Base-by-base conservation (phyloP, 2,329 filamentous ascomycete genomes). In the Alternaria ethzedia region DNA sequence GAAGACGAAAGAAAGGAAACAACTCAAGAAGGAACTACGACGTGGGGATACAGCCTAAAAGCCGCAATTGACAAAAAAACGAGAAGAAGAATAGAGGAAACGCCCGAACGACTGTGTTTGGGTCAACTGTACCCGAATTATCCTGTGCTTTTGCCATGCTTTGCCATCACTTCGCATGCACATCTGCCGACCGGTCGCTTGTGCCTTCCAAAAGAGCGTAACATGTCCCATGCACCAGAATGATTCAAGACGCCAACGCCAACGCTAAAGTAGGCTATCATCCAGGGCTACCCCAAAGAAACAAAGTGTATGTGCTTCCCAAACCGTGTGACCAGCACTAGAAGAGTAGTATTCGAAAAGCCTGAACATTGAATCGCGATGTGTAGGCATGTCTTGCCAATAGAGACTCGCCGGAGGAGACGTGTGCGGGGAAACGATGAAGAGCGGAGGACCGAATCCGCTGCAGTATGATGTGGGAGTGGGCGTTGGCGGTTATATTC, bases 271-370 rank as follows among this genome's bases (percentile, higher is more conserved):
- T 15, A 30, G 55, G 61, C 61, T 57, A 54, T 58, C 56, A 26
- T 61, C 52, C 57, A 47, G 45, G 49, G 32, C 30, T 47, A 59
- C 17, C 36, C 43, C 21, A 41, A 51, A 30, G 45, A 54, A 65
- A 57, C 23, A 56, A 67, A 51, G 50, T 58, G 36, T 63, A 51
- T 64, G 59, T 61, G 59, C 45, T 62, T 51, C 23, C 30, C 20
- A 21, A 52, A 41, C 20, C 52, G n/a, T 44, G 65, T 69, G 67
- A 60, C 67, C 67, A 68, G 66, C 66, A 68, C 66, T 47, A 51
- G 54, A 46, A 57, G 36, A 36, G 25, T 46, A 41, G 26, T 57
- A 32, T 44, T 51, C 26, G 15, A 26, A 28, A 15, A 15, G 25
- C 47, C 41, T n/a, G 32, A 43, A 26, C 20, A 44, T 17, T 46